Evolutionary conservation across 331 rosid genomes (phyloP).

Genomic region (Acacia pycnantha): DNA sequence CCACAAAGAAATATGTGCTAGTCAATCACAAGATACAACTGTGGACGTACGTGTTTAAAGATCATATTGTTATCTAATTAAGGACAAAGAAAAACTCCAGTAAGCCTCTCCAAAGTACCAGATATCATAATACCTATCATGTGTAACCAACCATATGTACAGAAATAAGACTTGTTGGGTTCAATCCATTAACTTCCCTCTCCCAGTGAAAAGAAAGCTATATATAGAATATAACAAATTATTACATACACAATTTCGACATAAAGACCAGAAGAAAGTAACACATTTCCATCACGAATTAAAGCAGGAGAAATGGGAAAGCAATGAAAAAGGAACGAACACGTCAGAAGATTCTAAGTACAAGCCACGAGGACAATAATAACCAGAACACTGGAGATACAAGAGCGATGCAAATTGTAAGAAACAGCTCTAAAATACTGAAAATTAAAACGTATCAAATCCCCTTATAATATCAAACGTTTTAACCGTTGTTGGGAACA

Average conservation of each 20-base stretch:
- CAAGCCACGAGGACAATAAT: background rate
- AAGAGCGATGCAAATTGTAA: background rate
- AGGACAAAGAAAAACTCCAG: background rate
- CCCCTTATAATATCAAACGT: too few relatives aligned
- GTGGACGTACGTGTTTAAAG: background rate
- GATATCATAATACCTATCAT: background rate
- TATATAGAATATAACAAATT: background rate
- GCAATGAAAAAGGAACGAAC: background rate
- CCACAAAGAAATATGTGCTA: background rate
- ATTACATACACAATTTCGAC: background rate
- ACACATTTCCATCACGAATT: background rate
- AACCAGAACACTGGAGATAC: background rate
- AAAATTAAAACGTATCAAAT: background rate
- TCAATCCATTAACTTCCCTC: background rate
- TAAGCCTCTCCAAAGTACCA: background rate
- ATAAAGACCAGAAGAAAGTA: background rate
- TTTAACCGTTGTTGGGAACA: background rate
- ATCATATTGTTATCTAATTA: background rate
- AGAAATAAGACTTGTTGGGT: background rate
- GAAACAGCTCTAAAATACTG: background rate
- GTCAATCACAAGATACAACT: background rate
- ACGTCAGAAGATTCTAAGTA: background rate
- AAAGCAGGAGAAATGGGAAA: background rate
- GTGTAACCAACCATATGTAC: background rate
- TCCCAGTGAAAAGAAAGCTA: background rate